Evolutionary conservation across 73 alveolate species (phyloP), one percentile per base, ranked within the genome.

Genomic region (Tetrahymena borealis): DNA sequence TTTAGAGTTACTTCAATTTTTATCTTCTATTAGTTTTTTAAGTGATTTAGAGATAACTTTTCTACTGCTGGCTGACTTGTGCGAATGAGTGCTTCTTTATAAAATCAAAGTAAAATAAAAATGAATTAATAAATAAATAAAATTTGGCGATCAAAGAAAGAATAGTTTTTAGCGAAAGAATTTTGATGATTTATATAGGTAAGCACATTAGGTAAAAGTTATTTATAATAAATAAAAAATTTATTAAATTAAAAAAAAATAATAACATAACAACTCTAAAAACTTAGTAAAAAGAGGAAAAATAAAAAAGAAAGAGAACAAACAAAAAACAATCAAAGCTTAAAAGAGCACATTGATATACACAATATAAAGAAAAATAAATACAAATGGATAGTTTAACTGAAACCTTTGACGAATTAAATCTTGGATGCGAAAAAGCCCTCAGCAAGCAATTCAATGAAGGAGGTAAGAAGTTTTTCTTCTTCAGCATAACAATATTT

Each of bases 381-480:
- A 60, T 24, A 60, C 85, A 60, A 60, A 60, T 60, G 85, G 85
- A 60, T 60, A 60, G 15, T 60, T 60, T 60, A 60, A 28, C 85
- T 60, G 85, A 93, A 78, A 85, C 93, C 40, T 78, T 41, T 93
- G 95, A 93, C 79, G 95, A 93, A 36, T 77, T 93, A 42, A 93
- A 85, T 93, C 78, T 93, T 20, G 95, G 91, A 37, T 79, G 91
- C 33, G 95, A 93, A 38, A 93, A 93, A 91, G 28, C 78, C 18
- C 40, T 90, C 78, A 38, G 38, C 77, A 93, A 93, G 78, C 91
- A 78, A 90, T 39, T 93, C 90, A 92, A 93, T 85, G 79, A 42
- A 33, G 95, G 91, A 78, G 95, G 95, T 60, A 60, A 18, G 28
- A 24, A 60, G 10, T 18, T 60, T 60, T 20, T 9, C 85, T 20